Evolutionary conservation across 2,329 filamentous ascomycete species (phyloP).

Genomic region (Allantophomopsis lycopodina): DNA sequence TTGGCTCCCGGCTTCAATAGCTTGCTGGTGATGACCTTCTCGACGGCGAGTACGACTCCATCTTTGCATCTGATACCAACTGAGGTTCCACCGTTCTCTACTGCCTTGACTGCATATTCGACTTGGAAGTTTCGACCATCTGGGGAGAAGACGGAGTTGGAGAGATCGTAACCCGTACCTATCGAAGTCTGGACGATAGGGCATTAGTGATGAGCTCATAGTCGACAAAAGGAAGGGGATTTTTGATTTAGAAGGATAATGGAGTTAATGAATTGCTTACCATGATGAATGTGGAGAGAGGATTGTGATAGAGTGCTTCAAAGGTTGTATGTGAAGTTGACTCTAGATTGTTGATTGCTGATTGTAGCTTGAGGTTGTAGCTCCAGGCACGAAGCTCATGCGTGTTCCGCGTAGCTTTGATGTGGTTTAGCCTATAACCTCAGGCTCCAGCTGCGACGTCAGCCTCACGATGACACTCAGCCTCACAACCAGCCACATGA

Average conservation of each 20-base stretch:
- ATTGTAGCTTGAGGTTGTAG: slow-evolving; percentile 3
- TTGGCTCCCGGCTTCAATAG: slow-evolving; percentile 90
- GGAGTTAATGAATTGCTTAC: slow-evolving; percentile 11
- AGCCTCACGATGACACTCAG: too few species aligned
- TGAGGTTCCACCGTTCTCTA: slow-evolving; percentile 93
- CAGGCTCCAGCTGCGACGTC: neutral
- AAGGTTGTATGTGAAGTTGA: slow-evolving; percentile 1
- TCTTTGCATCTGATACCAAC: slow-evolving; percentile 96
- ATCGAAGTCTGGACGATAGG: slow-evolving; percentile 71
- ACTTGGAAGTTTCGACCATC: slow-evolving; percentile 99
- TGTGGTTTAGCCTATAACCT: neutral
- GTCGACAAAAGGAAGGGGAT: neutral
- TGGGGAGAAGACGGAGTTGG: slow-evolving; percentile 98
- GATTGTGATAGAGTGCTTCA: slow-evolving; percentile 1
- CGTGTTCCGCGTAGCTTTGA: slow-evolving; percentile 6
- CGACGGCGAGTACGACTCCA: slow-evolving; percentile 86
- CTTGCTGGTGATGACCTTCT: slow-evolving; percentile 94
- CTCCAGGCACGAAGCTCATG: slow-evolving; percentile 18
- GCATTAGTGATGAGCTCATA: slow-evolving; percentile 8
- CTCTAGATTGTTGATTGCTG: slow-evolving; percentile 3
- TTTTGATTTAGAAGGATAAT: too few species aligned
- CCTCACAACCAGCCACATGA: too few species aligned
- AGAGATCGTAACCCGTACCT: slow-evolving; percentile 98
- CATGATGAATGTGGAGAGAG: slow-evolving; percentile 11
- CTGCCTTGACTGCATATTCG: slow-evolving; percentile 97